phyloP scores from a whole-genome alignment of 345 rosid genomes.

The Salix dunnii region DNA sequence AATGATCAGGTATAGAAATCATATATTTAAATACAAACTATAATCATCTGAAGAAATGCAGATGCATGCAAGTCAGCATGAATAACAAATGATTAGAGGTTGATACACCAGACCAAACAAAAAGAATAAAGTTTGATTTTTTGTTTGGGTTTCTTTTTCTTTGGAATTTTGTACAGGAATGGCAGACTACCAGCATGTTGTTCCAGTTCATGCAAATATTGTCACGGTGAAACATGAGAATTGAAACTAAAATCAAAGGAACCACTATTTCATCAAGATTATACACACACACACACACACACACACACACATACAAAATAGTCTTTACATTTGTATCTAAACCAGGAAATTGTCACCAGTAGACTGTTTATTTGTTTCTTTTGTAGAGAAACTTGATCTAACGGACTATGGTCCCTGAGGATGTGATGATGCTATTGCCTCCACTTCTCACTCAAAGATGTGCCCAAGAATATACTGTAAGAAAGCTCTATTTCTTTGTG shows the following conservation, averaged over 20 bases:
- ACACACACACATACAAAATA: no score
- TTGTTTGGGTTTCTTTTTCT: background rate
- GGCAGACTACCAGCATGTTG: conserved; percentile 88
- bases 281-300: background rate
- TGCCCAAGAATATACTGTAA: conserved; percentile 70
- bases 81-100: background rate
- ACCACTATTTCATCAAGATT: conserved; percentile 44
- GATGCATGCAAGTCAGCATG: background rate
- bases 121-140: background rate
- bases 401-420: conserved; percentile 70
- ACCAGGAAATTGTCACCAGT: background rate
- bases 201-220: conserved; percentile 70
- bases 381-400: conserved; percentile 50
- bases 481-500: conserved; percentile 20
- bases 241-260: conserved; percentile 46
- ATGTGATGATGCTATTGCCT: conserved; percentile 77
- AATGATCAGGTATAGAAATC: background rate
- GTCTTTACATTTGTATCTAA: background rate
- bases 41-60: background rate
- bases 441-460: conserved; percentile 79
- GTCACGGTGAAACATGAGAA: conserved; percentile 65
- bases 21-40: background rate
- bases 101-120: background rate
- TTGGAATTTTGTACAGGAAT: conserved; percentile 47
- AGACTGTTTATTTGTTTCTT: background rate